Percentiles rank a stretch among this genome's conserved stretches.
Evolutionary conservation across 257 asterid species (phyloP).

Genomic region (Anisodus acutangulus): DNA sequence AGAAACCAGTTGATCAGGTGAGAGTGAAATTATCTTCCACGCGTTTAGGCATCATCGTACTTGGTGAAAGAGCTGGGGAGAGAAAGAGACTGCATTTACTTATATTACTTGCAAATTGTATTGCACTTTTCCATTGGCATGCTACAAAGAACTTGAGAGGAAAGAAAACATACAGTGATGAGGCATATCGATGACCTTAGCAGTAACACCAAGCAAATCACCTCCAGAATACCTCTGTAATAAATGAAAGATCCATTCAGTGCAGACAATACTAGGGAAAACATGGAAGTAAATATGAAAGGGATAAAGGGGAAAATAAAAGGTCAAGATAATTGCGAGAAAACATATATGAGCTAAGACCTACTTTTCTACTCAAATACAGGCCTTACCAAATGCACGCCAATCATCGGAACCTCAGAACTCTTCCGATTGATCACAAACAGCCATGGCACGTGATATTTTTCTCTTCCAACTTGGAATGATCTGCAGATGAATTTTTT

Average conservation of each 20-base stretch:
- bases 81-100: not conserved
- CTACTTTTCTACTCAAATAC: slow-evolving; percentile 28
- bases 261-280: slow-evolving; percentile 27
- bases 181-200: slow-evolving; percentile 87
- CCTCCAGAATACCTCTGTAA: slow-evolving; percentile 81
- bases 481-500: slow-evolving; percentile 64
- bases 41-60: not conserved
- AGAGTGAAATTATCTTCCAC: not conserved
- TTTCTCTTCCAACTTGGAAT: slow-evolving; percentile 94
- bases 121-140: not conserved
- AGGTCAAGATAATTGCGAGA: not conserved
- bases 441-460: slow-evolving; percentile 89
- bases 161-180: slow-evolving; percentile 55
- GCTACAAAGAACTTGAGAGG: slow-evolving; percentile 2
- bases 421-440: slow-evolving; percentile 84
- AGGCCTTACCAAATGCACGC: slow-evolving; percentile 76
- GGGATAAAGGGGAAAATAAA: not conserved
- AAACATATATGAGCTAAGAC: slow-evolving; percentile 6
- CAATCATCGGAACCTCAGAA: slow-evolving; percentile 93
- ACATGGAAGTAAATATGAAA: slow-evolving; percentile 13
- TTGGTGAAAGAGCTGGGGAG: not conserved
- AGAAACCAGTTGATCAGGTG: not conserved
- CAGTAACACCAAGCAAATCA: slow-evolving; percentile 87
- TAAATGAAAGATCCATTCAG: slow-evolving; percentile 36
- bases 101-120: not conserved